phyloP scores from a whole-genome alignment of 495 filamentous ascomycete genomes.

The Aspergillus bertholletiae region DNA sequence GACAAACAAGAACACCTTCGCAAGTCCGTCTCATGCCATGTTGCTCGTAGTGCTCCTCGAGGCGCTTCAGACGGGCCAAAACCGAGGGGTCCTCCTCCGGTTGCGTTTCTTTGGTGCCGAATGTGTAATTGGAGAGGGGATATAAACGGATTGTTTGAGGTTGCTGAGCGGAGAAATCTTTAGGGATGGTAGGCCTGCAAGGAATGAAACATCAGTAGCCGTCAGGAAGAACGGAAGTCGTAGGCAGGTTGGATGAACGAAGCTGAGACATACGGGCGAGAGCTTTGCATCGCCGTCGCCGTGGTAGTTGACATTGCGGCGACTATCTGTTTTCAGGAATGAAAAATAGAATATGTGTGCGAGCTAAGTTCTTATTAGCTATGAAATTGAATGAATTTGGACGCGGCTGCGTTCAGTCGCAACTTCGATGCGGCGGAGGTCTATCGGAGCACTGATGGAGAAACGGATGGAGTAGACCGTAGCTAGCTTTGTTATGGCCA shows the following conservation, averaged over 20 bases:
- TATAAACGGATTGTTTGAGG: conserved; percentile 89
- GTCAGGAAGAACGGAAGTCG: not conserved
- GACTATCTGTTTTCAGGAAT: not conserved
- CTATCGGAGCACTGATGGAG: not conserved
- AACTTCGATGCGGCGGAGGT: not conserved
- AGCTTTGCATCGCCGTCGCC: conserved; percentile 64
- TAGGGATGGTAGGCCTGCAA: conserved; percentile 70
- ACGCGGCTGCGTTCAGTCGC: not conserved
- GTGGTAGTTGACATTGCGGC: conserved; percentile 73
- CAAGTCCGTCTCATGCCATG: conserved; percentile 97
- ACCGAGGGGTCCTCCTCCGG: conserved; percentile 97
- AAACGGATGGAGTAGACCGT: not conserved
- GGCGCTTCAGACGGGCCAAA: conserved; percentile 80
- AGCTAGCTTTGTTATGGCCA: conserved; percentile 6
- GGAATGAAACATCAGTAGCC: conserved; percentile 2
- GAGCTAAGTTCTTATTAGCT: not conserved
- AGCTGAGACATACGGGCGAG: conserved; percentile 51
- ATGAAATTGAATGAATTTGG: not conserved
- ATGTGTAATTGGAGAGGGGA: conserved; percentile 96
- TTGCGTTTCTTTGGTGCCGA: conserved; percentile 96
- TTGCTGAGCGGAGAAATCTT: conserved; percentile 83
- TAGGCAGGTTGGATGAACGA: not conserved
- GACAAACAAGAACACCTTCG: conserved; percentile 94
- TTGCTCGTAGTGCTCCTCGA: conserved; percentile 88
- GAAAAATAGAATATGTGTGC: not conserved